phyloP scores from a whole-genome alignment of 352 stramenopile species.

The Sclerospora graminicola region DNA sequence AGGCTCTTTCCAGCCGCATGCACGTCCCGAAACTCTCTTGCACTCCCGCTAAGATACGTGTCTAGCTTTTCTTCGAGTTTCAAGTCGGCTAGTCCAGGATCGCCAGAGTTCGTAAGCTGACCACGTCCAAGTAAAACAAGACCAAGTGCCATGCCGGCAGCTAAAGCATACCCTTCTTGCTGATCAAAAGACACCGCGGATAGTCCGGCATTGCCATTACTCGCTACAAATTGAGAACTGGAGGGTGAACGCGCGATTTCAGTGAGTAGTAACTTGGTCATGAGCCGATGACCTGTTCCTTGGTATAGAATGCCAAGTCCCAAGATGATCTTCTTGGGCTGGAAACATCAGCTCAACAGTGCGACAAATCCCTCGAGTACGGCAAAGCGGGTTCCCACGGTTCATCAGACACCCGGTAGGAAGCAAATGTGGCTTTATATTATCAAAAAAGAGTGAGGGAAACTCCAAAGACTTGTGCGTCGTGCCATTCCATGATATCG shows the following conservation, averaged over 20 bases:
- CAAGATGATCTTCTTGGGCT: conserved; percentile 16
- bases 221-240: conserved; percentile 53
- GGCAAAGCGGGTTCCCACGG: conserved; percentile 13
- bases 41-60: conserved; percentile 88
- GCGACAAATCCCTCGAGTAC: conserved; percentile 28
- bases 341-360: conserved; percentile 32
- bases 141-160: conserved; percentile 89
- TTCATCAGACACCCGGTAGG: neutral
- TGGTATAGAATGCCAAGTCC: conserved; percentile 95
- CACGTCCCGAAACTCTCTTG: conserved; percentile 33
- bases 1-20: conserved; percentile 46
- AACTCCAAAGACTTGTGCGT: conserved; percentile 8
- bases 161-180: conserved; percentile 90
- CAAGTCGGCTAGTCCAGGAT: conserved; percentile 90
- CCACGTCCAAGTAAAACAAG: conserved; percentile 91
- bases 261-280: conserved; percentile 95
- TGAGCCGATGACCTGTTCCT: conserved; percentile 91
- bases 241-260: conserved; percentile 90
- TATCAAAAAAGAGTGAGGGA: conserved; percentile 16
- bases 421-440: conserved; percentile 1
- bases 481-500: conserved; percentile 36
- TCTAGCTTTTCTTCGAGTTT: conserved; percentile 95
- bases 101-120: conserved; percentile 35
- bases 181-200: conserved; percentile 72
- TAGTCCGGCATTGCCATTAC: conserved; percentile 26